These are phyloP conservation scores for Alternaria gaisen DNA, from an alignment of 2,329 filamentous ascomycete species.

Conservation along the genomic window DNA sequence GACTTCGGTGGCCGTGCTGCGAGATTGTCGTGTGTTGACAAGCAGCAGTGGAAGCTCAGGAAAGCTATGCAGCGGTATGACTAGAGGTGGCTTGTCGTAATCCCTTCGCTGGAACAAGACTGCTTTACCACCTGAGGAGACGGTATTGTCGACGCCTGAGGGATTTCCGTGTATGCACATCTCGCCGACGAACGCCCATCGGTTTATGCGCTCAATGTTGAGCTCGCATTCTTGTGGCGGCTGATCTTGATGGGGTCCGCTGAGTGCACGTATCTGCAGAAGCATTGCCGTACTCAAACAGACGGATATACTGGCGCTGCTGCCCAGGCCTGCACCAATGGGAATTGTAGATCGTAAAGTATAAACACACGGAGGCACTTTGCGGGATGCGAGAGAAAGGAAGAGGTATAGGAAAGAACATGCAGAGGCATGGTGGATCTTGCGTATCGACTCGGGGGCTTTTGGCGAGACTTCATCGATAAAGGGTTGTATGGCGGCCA, in stretches of 20 bases:
- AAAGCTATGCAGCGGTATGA: conserved; percentile 83
- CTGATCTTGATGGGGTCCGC: conserved; percentile 91
- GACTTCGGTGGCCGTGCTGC: conserved; percentile 86
- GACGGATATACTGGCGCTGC: conserved; percentile 92
- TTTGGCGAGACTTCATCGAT: conserved; percentile 74
- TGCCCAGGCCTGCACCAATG: conserved; percentile 88
- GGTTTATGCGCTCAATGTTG: conserved; percentile 94
- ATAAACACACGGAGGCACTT: conserved; percentile 84
- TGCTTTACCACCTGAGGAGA: conserved; percentile 90
- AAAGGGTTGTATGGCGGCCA: conserved; percentile 82
- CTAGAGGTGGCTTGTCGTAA: conserved; percentile 77
- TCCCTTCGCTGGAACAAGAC: conserved; percentile 87
- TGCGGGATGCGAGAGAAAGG: conserved; percentile 81
- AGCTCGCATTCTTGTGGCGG: conserved; percentile 84
- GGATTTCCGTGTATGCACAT: conserved; percentile 98
- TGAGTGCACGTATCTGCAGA: conserved; percentile 85
- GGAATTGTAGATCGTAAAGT: conserved; percentile 93
- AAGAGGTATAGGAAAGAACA: conserved; percentile 92
- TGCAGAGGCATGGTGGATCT: conserved; percentile 84
- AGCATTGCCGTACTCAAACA: conserved; percentile 86
- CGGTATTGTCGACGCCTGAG: conserved; percentile 96
- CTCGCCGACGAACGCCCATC: conserved; percentile 96
- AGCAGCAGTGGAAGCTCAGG: conserved; percentile 90
- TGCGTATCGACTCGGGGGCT: conserved; percentile 75
- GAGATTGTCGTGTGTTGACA: conserved; percentile 86